phyloP scores from a whole-genome alignment of 2,329 filamentous ascomycete species.

The Cercospora sp. region DNA sequence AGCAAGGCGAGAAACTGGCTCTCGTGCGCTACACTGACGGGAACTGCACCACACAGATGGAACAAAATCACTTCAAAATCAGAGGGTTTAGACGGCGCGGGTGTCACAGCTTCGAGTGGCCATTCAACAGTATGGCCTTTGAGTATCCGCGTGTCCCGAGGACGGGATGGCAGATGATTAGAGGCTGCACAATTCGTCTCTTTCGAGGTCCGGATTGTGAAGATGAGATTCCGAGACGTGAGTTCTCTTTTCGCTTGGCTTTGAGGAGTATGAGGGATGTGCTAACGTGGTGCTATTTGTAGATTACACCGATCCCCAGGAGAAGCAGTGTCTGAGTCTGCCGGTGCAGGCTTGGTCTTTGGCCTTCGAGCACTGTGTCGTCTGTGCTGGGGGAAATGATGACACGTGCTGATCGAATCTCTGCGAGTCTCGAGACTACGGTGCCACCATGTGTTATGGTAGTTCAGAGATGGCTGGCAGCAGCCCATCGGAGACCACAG shows the following conservation, averaged over 20 bases:
- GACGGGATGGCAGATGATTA: not conserved
- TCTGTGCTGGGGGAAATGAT: not conserved
- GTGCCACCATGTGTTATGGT: not conserved
- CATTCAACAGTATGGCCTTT: constrained; percentile 3
- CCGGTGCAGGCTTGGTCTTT: not conserved
- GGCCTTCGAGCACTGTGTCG: not conserved
- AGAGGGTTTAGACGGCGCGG: not conserved
- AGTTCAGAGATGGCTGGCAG: not conserved
- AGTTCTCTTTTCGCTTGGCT: not conserved
- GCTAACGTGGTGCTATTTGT: not conserved
- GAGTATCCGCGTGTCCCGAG: not conserved
- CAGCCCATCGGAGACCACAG: not conserved
- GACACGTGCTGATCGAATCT: not conserved
- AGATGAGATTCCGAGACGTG: constrained; percentile 5
- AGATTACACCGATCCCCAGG: constrained; percentile 1
- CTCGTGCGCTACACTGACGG: not conserved
- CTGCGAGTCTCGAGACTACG: not conserved
- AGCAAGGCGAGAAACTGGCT: constrained; percentile 5
- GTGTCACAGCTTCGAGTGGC: constrained; percentile 2
- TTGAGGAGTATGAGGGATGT: not conserved
- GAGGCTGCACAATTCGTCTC: not conserved
- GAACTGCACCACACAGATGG: constrained; percentile 1
- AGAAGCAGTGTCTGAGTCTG: constrained; percentile 9
- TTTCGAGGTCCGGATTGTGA: not conserved
- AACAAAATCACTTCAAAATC: not conserved